Base-by-base conservation (phyloP, 176 grass and related monocot genomes). In the Thalia dealbata region DNA sequence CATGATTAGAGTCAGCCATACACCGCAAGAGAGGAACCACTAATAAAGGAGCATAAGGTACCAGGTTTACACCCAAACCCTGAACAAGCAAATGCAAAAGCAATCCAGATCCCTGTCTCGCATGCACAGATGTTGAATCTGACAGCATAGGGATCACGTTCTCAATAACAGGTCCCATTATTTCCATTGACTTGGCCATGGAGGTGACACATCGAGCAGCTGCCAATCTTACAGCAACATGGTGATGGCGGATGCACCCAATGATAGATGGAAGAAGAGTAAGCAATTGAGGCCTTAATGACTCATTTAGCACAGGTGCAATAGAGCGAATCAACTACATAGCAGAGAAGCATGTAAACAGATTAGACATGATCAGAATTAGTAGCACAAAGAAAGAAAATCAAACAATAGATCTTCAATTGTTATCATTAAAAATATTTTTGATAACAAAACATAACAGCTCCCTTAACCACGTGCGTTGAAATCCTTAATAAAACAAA, bases 191-290 rank as follows among this genome's bases (percentile, higher is more conserved):
- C 61, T 92, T 99, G 42, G 90, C 95, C 95, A 99, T 93, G 58
- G 95, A 91, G 78, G 89, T 92, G 81, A 93, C 86, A 43, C 95
- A 99, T 75, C 95, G 88, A 71, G 95, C 88, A 78, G 90, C 85
- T 81, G 90, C 90, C 91, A 99, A 86, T 85, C 95, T 91, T 61
- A 99, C 89, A 80, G 95, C 95, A 64, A 99, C 90, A 82, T 99
- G 95, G 63, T 83, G 82, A 73, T 93, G 90, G 45, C 90, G 79
- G 13, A 83, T 60, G 13, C 95, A 99, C 22, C 85, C 82, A 86
- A 99, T 87, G 80, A 99, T 81, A 68, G 79, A 88, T 42, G 95
- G 87, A 81, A 99, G 95, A 38, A 99, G 87, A 78, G 69, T 91
- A 82, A 99, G 84, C 52, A 93, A 64, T 78, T 93, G 83, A 78